Conservation (phyloP, 2,329 filamentous ascomycete genomes). For the Colletotrichum abscissum region DNA sequence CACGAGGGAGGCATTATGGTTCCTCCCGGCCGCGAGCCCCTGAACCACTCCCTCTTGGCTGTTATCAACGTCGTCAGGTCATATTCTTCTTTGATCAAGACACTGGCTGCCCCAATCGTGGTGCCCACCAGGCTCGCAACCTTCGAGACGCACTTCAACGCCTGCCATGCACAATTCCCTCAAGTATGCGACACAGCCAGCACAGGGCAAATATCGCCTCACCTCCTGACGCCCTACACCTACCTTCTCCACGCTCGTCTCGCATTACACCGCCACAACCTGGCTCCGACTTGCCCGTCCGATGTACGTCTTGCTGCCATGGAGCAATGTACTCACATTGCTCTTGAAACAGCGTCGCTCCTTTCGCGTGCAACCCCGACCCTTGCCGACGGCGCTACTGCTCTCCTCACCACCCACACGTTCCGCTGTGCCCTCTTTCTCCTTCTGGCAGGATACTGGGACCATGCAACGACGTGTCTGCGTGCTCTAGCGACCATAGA, state of each 20-base stretch:
- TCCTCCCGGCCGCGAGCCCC: conserved; percentile 62
- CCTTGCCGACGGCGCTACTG: conserved; percentile 75
- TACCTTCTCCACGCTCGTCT: conserved; percentile 87
- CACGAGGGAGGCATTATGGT: conserved; percentile 66
- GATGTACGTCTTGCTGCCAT: conserved; percentile 78
- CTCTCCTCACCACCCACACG: conserved; percentile 83
- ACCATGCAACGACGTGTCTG: conserved; percentile 78
- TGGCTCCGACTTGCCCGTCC: conserved; percentile 76
- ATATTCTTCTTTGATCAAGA: conserved; percentile 78
- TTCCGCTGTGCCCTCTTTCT: conserved; percentile 89
- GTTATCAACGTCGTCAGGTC: conserved; percentile 85
- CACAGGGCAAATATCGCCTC: conserved; percentile 76
- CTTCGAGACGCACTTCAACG: conserved; percentile 84
- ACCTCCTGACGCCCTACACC: conserved; percentile 78
- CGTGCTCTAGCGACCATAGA: conserved; percentile 78
- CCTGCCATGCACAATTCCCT: conserved; percentile 81
- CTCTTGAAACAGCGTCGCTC: conserved; percentile 82
- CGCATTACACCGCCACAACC: conserved; percentile 88
- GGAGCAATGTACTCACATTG: conserved; percentile 79
- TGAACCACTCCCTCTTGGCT: conserved; percentile 79
- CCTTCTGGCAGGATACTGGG: conserved; percentile 78
- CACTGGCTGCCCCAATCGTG: conserved; percentile 75
- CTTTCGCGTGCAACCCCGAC: conserved; percentile 73
- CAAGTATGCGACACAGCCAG: conserved; percentile 76
- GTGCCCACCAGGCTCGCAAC: conserved; percentile 75